A percentile compares a stretch with the other conserved stretches of the same genome.
Conservation (phyloP, 2,329 filamentous ascomycete species). For the Bipolaris sorokiniana region DNA sequence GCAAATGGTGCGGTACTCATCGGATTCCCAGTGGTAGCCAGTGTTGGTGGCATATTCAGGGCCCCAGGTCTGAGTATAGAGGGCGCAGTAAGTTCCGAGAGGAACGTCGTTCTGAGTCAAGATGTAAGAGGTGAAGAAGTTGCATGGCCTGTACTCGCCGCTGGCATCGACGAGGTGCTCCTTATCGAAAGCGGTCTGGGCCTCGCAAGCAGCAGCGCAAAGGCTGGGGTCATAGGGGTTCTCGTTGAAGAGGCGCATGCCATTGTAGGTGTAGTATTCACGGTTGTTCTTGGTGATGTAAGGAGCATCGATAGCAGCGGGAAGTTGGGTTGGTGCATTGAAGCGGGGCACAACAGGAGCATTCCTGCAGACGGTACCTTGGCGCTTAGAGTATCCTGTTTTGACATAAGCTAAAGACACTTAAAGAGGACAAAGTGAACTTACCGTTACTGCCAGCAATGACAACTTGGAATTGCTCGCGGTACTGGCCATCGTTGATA, state of each 20-base stretch:
- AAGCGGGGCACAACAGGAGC: conserved; percentile 22
- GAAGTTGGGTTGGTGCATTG: conserved; percentile 23
- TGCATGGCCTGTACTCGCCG: conserved; percentile 45
- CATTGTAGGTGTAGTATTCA: conserved; percentile 34
- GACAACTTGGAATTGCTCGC: conserved; percentile 34
- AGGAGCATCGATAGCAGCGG: conserved; percentile 38
- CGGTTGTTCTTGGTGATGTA: conserved; percentile 14
- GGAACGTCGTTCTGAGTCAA: conserved; percentile 43
- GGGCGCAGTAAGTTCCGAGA: conserved; percentile 47
- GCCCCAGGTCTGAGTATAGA: conserved; percentile 33
- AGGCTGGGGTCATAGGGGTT: conserved; percentile 35
- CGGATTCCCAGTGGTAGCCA: conserved; percentile 27
- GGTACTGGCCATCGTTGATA: conserved; percentile 35
- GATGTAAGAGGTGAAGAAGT: conserved; percentile 50
- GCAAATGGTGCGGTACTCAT: conserved; percentile 11
- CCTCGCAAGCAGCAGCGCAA: conserved; percentile 46
- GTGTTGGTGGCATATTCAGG: conserved; percentile 28
- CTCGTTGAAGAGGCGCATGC: conserved; percentile 38
- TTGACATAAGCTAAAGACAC: background rate
- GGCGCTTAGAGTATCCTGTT: conserved; percentile 33
- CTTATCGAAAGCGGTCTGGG: conserved; percentile 45
- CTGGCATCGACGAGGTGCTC: conserved; percentile 31
- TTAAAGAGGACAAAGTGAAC: background rate
- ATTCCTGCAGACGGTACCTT: conserved; percentile 4
- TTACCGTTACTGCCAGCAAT: conserved; percentile 35